Evolutionary conservation across 1,284 basidiomycete species (phyloP), one percentile per base, ranked within the genome.

Genomic region (Ganoderma leucocontextum): DNA sequence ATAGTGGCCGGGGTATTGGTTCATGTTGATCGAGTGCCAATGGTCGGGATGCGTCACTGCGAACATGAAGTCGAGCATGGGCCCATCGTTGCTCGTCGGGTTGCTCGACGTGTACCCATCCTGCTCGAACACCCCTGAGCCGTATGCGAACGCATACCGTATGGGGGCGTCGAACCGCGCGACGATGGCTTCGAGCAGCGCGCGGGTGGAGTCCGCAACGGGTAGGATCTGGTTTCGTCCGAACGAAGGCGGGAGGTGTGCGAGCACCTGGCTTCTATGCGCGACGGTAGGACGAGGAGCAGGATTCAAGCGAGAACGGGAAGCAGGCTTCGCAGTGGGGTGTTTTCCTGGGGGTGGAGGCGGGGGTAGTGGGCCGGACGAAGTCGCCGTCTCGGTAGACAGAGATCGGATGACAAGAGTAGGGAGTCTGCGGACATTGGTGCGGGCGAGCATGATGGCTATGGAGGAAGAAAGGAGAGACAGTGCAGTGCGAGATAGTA

Each of bases 21-120:
- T 85, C 88, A 99, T 91, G 80, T 99, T 99, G 80, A 96, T 93
- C 39, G 91, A 93, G 80, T 99, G 98, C 86, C 97, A 99, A 76
- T 97, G 95, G 25, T 86, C 87, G 0, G 97, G 87, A 75, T 97
- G 95, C 0, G 95, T 94, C 49, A 98, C 96, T 0, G 96, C 95
- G 77, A 99, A 93, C 79, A 99, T 89, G 76, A 99, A 97, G 81
- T 99, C 97, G 25, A 98, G 88, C 92, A 99, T 95, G 0, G 95
- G 95, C 29, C 79, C 81, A 52, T 80, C 76, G n/a, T 77, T 78
- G 13, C 70, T 73, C 25, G 75, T 71, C 0, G 72, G 69, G 59
- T 72, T 78, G 62, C 73, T 75, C 62, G 52, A 73, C 69, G 47
- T 59, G 73, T 95, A 95, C 1, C 93, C 94, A 65, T 91, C 89